A percentile compares a stretch with the other conserved stretches of the same genome.
Evolutionary conservation across 2,329 filamentous ascomycete species (phyloP).

Genomic region (Trichothecium sympodiale): DNA sequence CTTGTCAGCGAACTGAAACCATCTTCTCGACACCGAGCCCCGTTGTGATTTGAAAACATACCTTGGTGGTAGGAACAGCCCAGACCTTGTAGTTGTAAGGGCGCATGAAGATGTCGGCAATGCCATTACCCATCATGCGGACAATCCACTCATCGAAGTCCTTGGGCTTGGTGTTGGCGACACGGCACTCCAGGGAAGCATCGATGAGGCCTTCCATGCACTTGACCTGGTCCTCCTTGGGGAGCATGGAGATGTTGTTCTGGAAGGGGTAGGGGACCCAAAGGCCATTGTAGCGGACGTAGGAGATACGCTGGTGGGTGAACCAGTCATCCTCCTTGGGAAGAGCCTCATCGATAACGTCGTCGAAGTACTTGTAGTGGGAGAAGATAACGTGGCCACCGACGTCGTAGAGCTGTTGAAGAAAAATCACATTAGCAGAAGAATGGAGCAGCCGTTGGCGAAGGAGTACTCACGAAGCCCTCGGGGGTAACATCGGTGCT

Average conservation of each 20-base stretch:
- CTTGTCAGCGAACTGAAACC: conserved; percentile 5
- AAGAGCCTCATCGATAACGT: conserved; percentile 93
- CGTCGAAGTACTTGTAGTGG: conserved; percentile 99
- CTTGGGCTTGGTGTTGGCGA: conserved; percentile 83
- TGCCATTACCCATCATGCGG: conserved; percentile 76
- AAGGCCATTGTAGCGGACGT: conserved; percentile 89
- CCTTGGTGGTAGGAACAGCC: conserved; percentile 95
- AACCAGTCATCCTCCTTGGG: conserved; percentile 94
- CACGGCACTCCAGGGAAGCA: conserved; percentile 75
- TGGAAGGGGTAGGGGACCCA: conserved; percentile 99
- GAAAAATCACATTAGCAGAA: conserved; percentile 10
- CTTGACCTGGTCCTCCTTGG: conserved; percentile 91
- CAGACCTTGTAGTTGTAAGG: conserved; percentile 99
- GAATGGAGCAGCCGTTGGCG: conserved; percentile 3
- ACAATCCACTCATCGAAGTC: conserved; percentile 98
- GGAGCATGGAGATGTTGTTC: conserved; percentile 98
- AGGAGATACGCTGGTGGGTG: conserved; percentile 95
- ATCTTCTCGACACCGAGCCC: not conserved
- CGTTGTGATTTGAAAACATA: conserved; percentile 27
- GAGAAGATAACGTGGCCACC: conserved; percentile 98
- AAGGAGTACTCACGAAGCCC: conserved; percentile 70
- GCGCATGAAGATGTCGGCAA: conserved; percentile 95
- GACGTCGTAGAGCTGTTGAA: conserved; percentile 81
- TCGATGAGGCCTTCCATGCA: conserved; percentile 96
- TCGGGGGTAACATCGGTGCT: conserved; percentile 91